phyloP scores from a whole-genome alignment of 495 filamentous ascomycete genomes.

The Penicillium canariense region DNA sequence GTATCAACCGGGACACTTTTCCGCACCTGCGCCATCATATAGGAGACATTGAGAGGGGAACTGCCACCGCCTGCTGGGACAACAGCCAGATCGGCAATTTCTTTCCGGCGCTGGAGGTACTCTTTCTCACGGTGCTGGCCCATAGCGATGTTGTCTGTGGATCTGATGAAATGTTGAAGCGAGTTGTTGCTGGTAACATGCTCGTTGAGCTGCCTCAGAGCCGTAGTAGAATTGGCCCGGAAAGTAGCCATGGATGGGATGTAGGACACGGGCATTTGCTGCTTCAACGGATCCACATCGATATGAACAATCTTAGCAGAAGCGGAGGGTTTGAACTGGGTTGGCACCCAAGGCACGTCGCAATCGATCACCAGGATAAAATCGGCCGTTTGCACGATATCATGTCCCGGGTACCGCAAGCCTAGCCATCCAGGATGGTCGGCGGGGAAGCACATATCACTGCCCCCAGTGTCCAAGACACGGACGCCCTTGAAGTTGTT shows the following conservation, averaged over 20 bases:
- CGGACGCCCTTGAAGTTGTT: constrained; percentile 74
- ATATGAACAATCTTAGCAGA: constrained; percentile 73
- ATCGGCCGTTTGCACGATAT: constrained; percentile 72
- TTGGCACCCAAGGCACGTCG: constrained; percentile 74
- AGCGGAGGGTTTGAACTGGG: constrained; percentile 52
- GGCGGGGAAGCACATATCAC: constrained; percentile 94
- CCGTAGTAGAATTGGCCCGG: constrained; percentile 68
- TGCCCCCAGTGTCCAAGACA: constrained; percentile 85
- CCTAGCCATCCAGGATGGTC: constrained; percentile 74
- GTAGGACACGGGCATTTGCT: constrained; percentile 84
- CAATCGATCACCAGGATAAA: constrained; percentile 85
- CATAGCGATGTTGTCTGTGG: constrained; percentile 44
- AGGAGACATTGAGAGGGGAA: constrained; percentile 67
- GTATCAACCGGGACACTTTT: constrained; percentile 69
- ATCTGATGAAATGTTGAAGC: constrained; percentile 44
- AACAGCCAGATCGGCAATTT: constrained; percentile 54
- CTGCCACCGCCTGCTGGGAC: constrained; percentile 51
- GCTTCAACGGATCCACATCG: constrained; percentile 83
- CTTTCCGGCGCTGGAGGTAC: constrained; percentile 58
- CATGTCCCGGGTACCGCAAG: constrained; percentile 72
- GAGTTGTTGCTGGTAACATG: constrained; percentile 48
- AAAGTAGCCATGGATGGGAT: constrained; percentile 71
- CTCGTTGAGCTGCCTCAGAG: constrained; percentile 68
- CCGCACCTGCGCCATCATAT: constrained; percentile 65
- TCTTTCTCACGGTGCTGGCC: constrained; percentile 57